These are phyloP conservation scores for Penicillium tannophilum DNA, from an alignment of 495 filamentous ascomycete genomes.

Conservation along the genomic window DNA sequence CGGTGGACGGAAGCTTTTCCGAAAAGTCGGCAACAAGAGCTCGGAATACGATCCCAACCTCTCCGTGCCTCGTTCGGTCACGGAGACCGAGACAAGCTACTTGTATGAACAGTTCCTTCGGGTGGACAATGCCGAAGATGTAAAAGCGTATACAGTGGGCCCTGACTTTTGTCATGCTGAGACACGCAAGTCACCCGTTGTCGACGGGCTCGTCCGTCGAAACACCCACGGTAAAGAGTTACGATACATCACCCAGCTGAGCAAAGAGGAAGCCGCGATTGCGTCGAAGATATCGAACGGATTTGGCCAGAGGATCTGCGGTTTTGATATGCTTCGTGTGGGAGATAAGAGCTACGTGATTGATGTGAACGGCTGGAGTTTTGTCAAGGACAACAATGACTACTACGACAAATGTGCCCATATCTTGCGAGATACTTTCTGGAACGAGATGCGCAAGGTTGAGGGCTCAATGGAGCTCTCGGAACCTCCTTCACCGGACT, in stretches of 20 bases:
- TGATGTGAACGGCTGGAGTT: constrained; percentile 99
- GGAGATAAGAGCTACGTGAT: constrained; percentile 93
- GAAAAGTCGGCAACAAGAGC: constrained; percentile 97
- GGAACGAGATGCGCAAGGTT: constrained; percentile 66
- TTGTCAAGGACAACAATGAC: constrained; percentile 98
- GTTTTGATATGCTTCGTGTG: constrained; percentile 91
- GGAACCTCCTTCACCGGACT: constrained; percentile 36
- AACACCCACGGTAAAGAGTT: constrained; percentile 98
- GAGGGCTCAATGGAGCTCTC: constrained; percentile 42
- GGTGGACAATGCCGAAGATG: constrained; percentile 94
- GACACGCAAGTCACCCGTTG: constrained; percentile 93
- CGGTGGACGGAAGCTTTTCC: constrained; percentile 88
- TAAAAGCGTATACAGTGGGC: constrained; percentile 98
- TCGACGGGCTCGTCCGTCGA: constrained; percentile 91
- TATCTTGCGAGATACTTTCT: constrained; percentile 84
- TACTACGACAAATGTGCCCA: constrained; percentile 91
- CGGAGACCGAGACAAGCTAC: constrained; percentile 77
- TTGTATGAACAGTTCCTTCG: constrained; percentile 96
- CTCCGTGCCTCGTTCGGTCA: constrained; percentile 73
- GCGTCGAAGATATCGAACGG: constrained; percentile 86
- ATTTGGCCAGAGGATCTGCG: constrained; percentile 94
- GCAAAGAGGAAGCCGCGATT: constrained; percentile 77
- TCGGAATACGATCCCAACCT: constrained; percentile 85
- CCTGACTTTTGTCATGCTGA: constrained; percentile 94
- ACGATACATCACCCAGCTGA: constrained; percentile 86